These are phyloP conservation scores for Aspergillus pseudoterreus DNA, from an alignment of 2,329 filamentous ascomycete species.

Conservation along the genomic window DNA sequence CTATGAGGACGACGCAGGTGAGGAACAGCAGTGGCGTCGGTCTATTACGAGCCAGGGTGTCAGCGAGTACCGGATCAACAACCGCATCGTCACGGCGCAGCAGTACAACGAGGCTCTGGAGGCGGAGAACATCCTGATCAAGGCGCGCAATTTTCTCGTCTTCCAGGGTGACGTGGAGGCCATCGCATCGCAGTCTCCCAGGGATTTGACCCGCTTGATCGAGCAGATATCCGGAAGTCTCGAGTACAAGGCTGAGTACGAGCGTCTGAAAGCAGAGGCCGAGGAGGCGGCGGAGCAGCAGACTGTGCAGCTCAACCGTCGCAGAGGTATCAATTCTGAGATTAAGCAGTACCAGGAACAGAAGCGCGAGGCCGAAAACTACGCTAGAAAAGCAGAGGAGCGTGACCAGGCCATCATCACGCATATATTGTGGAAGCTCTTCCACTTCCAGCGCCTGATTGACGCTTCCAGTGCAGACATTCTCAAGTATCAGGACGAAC, in stretches of 20 bases:
- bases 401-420: conserved; percentile 87
- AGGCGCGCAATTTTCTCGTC: conserved; percentile 94
- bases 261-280: conserved; percentile 78
- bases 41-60: conserved; percentile 82
- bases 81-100: conserved; percentile 78
- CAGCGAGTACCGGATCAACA: conserved; percentile 97
- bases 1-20: conserved; percentile 93
- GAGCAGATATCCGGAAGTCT: conserved; percentile 97
- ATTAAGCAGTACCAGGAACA: conserved; percentile 98
- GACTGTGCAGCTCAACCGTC: conserved; percentile 79
- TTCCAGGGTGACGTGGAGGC: conserved; percentile 98
- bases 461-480: conserved; percentile 88
- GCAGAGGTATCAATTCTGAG: conserved; percentile 92
- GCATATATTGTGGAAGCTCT: conserved; percentile 94
- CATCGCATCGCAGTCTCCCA: conserved; percentile 91
- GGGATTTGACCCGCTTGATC: conserved; percentile 87
- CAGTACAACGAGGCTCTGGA: conserved; percentile 94
- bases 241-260: conserved; percentile 92
- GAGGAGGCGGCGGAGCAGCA: conserved; percentile 87
- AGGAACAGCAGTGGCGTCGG: conserved; percentile 94
- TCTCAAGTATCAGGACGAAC: conserved; percentile 86
- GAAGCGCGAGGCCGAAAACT: conserved; percentile 91
- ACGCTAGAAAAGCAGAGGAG: conserved; percentile 84
- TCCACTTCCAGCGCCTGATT: conserved; percentile 89
- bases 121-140: conserved; percentile 93